Base-by-base conservation (phyloP, 1,139 yeast species). In the Kodamaea suecica region DNA sequence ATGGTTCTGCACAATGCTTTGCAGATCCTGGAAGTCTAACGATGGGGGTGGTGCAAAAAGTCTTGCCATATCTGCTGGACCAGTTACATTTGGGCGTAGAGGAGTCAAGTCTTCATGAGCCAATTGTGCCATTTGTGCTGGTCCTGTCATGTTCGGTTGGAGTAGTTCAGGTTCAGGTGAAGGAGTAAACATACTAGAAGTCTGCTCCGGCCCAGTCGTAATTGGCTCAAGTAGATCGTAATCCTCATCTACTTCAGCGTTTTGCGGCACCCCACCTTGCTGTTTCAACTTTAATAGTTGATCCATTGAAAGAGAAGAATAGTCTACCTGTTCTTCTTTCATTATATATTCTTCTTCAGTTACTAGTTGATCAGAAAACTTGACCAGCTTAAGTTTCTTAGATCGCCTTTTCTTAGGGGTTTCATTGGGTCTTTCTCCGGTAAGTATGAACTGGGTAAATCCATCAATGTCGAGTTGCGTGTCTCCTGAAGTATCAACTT, bases 391-490 rank as follows among this genome's bases (percentile, higher is more conserved):
- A 28, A 63, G 54, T 42, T 69, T 70, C 52, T 65, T 57, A 43
- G 59, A 53, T 29, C 55, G 52, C 49, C 49, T 49, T 42, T 50
- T 59, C 43, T 50, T 57, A 30, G 49, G 66, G 10, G 51, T 48
- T 6, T 65, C 73, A 21, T 60, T 68, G 10, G 84, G 84, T 31
- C 82, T 62, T 48, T 80, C 77, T 2, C 94, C 94, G 0, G 94
- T 84, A 38, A 84, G 61, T 52, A 84, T 65, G 50, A 84, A 78
- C 44, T 81, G 82, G 2, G 92, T 81, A 51, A 84, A 84, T 24
- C 84, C 75, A 49, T 84, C 92, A 39, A 84, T 61, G 53, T 84
- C 92, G 12, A 81, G 67, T 4, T 70, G 72, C 32, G 52, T 57
- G 17, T 39, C 43, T 14, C 33, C 37, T 4, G 15, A 14, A 10